Evolutionary conservation across 441 rosid species (phyloP), one percentile per base, ranked within the genome.

Genomic region (Metrosideros polymorpha): DNA sequence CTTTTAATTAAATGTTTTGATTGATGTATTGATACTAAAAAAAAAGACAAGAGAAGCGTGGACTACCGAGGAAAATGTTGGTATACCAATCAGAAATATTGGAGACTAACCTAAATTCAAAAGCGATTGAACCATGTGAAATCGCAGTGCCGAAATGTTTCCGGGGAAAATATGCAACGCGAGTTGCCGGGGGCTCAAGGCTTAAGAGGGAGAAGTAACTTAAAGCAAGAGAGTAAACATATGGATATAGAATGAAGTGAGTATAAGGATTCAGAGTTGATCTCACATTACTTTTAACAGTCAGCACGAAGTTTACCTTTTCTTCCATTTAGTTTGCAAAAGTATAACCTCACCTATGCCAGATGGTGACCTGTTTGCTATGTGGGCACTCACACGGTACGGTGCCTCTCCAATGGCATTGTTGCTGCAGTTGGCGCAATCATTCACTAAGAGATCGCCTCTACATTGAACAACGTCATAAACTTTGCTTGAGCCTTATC

Each of bases 381-480:
- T 66, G 4, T 35, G 7, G 27, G 4, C 27, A 66, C 77, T 66
- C 27, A 5, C 35, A 45, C 77, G 24, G 45, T 66, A 45, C 77
- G 24, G 45, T 35, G 45, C 77, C 45, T 66, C 77, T 66, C 1
- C 77, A 66, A 1, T 19, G 19, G 90, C 83, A 22, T 87, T 86
- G 79, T 51, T 88, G 39, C 90, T 86, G 88, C 94, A 90, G 30
- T 86, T 75, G 30, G 84, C 84, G 51, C 92, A 91, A 22, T 87
- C 87, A 52, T 51, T 27, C 2, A 42, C 63, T 55, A 89, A 90
- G 71, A 91, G 12, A 50, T 90, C 90, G 13, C 88, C 89, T 85
- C 92, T 90, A 82, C 94, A 90, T 89, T 88, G 92, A 4, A 87
- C 17, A 54, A 90, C 83, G 84, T 92, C 91, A 35, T 89, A 90